Evolutionary conservation across 345 rosid species (phyloP).

Genomic region (Pseudoturritis turrita): DNA sequence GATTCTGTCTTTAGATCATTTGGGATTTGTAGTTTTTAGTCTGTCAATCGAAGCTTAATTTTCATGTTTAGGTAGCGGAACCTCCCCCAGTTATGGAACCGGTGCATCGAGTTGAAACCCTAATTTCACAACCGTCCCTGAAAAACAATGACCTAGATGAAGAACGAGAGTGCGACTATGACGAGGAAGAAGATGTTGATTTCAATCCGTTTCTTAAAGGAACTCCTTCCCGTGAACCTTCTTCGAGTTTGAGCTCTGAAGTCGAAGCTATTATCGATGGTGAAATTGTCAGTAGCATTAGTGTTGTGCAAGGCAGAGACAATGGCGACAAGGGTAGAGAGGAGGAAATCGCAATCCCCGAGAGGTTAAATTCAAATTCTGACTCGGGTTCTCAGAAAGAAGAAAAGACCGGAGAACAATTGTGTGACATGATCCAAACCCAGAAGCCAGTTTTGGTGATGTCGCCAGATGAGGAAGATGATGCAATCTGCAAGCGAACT

Average conservation of each 20-base stretch:
- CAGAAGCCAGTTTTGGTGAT: conserved; percentile 15
- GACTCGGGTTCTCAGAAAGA: conserved; percentile 13
- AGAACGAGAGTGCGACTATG: conserved; percentile 45
- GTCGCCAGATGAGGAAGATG: conserved; percentile 56
- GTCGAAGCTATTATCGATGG: conserved; percentile 45
- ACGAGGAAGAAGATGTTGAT: conserved; percentile 80
- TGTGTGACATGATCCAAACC: conserved; percentile 14
- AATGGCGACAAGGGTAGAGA: conserved; percentile 23
- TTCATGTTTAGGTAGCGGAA: conserved; percentile 2
- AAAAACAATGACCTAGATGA: conserved; percentile 5
- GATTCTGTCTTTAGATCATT: neutral
- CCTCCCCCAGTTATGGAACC: conserved; percentile 2
- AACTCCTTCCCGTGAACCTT: conserved; percentile 66
- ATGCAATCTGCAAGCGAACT: conserved; percentile 86
- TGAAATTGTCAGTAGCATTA: conserved; percentile 23
- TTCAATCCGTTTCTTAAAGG: conserved; percentile 80
- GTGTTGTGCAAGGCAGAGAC: conserved; percentile 15
- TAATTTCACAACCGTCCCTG: conserved; percentile 1
- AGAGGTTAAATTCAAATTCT: neutral
- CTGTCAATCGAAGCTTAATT: neutral
- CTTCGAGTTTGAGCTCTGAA: conserved; percentile 89
- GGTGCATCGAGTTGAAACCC: conserved; percentile 15
- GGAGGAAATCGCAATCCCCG: conserved; percentile 31
- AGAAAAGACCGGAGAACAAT: too few relatives aligned
- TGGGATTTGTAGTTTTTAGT: neutral